These are phyloP conservation scores for Venturia effusa DNA, from an alignment of 2,329 filamentous ascomycete genomes.

Conservation along the genomic window DNA sequence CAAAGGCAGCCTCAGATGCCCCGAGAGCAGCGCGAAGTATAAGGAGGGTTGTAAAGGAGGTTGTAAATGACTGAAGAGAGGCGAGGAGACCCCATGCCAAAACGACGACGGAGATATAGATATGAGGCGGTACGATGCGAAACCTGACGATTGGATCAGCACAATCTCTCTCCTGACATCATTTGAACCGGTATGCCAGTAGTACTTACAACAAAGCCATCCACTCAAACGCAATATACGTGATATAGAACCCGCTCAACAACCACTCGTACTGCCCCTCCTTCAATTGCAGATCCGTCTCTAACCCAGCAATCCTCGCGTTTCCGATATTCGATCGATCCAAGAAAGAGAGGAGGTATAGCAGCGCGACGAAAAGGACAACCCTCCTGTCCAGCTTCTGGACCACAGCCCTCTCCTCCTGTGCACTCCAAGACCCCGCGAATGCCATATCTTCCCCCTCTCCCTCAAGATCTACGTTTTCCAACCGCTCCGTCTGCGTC, in stretches of 20 bases:
- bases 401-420: slow-evolving; percentile 64
- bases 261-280: slow-evolving; percentile 50
- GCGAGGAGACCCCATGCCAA: slow-evolving; percentile 70
- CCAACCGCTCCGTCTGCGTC: slow-evolving; percentile 10
- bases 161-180: neutral
- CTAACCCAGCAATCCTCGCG: slow-evolving; percentile 49
- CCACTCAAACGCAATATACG: slow-evolving; percentile 55
- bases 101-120: slow-evolving; percentile 55
- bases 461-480: slow-evolving; percentile 32
- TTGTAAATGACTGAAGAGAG: slow-evolving; percentile 50
- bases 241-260: slow-evolving; percentile 52
- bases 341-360: slow-evolving; percentile 78
- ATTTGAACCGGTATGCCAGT: too few relatives aligned
- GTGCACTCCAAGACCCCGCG: slow-evolving; percentile 32
- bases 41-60: slow-evolving; percentile 43
- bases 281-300: slow-evolving; percentile 42
- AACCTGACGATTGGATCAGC: slow-evolving; percentile 27
- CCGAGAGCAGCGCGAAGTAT: slow-evolving; percentile 49
- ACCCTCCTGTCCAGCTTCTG: slow-evolving; percentile 67
- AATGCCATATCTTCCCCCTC: neutral
- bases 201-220: slow-evolving; percentile 46
- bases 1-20: slow-evolving; percentile 50
- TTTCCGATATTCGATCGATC: slow-evolving; percentile 68
- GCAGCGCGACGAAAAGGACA: slow-evolving; percentile 67
- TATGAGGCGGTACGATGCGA: slow-evolving; percentile 47